Evolutionary conservation across 2,329 filamentous ascomycete genomes (phyloP).

Genomic region (Aspergillus intermedius): DNA sequence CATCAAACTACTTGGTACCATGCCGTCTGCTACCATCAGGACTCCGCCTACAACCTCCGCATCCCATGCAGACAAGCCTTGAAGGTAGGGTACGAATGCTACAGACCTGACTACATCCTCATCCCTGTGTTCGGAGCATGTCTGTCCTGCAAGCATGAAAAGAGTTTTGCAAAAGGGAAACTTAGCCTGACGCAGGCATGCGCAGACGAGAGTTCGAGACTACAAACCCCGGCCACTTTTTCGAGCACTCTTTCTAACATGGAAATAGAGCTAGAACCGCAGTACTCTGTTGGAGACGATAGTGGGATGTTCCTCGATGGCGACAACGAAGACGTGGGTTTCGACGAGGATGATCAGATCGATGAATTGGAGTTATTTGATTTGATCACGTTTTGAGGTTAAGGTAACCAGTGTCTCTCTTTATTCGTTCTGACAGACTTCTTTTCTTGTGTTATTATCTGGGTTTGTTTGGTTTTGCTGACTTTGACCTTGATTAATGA

Average conservation of each 20-base stretch:
- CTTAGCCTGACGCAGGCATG: not conserved
- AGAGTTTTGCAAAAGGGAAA: not conserved
- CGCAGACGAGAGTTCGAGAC: not conserved
- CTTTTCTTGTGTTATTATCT: not conserved
- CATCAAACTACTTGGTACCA: conserved; percentile 18
- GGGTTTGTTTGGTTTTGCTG: not conserved
- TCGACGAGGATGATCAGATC: conserved; percentile 1
- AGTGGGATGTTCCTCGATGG: conserved; percentile 1
- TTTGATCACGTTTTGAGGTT: conserved; percentile 10
- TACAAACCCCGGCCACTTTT: not conserved
- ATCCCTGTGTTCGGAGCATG: conserved; percentile 14
- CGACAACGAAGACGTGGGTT: not conserved
- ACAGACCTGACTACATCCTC: not conserved
- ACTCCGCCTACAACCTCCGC: conserved; percentile 3
- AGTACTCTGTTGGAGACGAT: not conserved
- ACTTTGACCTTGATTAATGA: not conserved
- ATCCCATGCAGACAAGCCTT: conserved; percentile 14
- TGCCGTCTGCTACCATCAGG: conserved; percentile 15
- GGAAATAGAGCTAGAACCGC: not conserved
- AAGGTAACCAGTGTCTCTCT: not conserved
- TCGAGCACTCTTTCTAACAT: not conserved
- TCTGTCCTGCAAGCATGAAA: conserved; percentile 4
- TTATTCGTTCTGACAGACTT: not conserved
- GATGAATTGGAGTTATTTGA: conserved; percentile 11
- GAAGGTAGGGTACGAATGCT: conserved; percentile 12